Evolutionary conservation across 2,329 filamentous ascomycete genomes (phyloP).

Genomic region (Daldinia eschscholtzii): DNA sequence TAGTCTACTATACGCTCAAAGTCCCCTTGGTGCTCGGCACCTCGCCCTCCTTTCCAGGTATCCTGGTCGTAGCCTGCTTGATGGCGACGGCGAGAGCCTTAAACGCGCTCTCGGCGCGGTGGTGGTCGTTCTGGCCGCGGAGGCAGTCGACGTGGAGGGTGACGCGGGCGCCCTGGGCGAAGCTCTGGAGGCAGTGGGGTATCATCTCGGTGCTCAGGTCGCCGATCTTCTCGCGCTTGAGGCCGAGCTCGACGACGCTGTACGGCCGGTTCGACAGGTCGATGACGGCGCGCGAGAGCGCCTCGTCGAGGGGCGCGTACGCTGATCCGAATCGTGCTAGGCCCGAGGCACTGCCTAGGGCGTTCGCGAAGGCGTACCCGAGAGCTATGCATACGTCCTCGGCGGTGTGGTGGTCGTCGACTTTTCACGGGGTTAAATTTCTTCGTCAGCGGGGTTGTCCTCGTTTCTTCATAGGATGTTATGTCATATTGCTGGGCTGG

Average conservation of each 20-base stretch:
- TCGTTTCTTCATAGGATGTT: constrained; percentile 6
- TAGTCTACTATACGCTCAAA: constrained; percentile 66
- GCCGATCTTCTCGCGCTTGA: constrained; percentile 92
- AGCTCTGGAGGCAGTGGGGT: constrained; percentile 93
- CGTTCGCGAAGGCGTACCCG: constrained; percentile 83
- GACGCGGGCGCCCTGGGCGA: constrained; percentile 88
- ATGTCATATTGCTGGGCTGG: neutral
- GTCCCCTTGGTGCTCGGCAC: constrained; percentile 97
- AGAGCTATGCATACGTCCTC: constrained; percentile 96
- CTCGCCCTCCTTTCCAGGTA: constrained; percentile 88
- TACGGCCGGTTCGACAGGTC: constrained; percentile 95
- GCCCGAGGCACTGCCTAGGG: constrained; percentile 82
- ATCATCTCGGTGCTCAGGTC: constrained; percentile 97
- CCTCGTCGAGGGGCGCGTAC: constrained; percentile 95
- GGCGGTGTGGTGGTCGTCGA: constrained; percentile 98
- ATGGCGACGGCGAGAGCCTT: constrained; percentile 94
- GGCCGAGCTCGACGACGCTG: constrained; percentile 83
- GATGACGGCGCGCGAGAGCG: constrained; percentile 91
- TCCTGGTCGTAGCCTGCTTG: constrained; percentile 78
- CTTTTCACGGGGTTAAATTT: constrained; percentile 62
- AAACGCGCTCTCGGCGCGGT: constrained; percentile 95
- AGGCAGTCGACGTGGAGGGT: constrained; percentile 97
- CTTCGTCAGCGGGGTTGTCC: constrained; percentile 29
- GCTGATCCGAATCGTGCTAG: constrained; percentile 92
- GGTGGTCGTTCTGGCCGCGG: constrained; percentile 93